Percentiles rank a stretch among this genome's conserved stretches.
Conservation (phyloP, 1,139 yeast species). For the Fermentozyma sake region DNA sequence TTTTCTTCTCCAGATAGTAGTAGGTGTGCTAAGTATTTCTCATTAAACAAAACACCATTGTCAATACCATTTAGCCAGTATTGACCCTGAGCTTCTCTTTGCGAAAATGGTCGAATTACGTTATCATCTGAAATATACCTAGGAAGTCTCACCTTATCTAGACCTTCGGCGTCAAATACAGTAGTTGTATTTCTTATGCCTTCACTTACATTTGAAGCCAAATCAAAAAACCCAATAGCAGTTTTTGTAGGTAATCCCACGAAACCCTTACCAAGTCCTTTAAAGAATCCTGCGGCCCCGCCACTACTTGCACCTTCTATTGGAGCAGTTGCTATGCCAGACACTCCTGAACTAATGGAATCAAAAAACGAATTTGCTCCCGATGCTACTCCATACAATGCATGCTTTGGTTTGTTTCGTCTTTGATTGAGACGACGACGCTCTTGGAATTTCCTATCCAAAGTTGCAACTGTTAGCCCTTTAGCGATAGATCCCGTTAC, state of each 20-base stretch:
- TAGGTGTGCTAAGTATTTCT: constrained; percentile 80
- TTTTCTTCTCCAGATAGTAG: constrained; percentile 76
- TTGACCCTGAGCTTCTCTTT: constrained; percentile 90
- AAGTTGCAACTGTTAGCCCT: constrained; percentile 86
- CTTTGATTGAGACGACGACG: constrained; percentile 69
- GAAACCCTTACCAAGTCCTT: constrained; percentile 91
- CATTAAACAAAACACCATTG: constrained; percentile 72
- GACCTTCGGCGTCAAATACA: constrained; percentile 75
- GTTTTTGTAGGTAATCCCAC: constrained; percentile 95
- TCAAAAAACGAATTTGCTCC: constrained; percentile 91
- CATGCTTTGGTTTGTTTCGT: constrained; percentile 80
- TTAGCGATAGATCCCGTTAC: constrained; percentile 93
- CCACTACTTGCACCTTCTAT: constrained; percentile 80
- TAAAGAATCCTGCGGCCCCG: constrained; percentile 89
- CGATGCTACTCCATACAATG: constrained; percentile 77
- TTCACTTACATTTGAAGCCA: constrained; percentile 90
- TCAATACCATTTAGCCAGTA: constrained; percentile 81
- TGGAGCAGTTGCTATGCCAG: constrained; percentile 90
- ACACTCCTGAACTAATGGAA: constrained; percentile 80
- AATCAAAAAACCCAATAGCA: constrained; percentile 89
- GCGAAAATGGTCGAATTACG: constrained; percentile 69
- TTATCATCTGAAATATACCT: constrained; percentile 68
- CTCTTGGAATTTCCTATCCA: constrained; percentile 83
- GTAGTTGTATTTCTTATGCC: constrained; percentile 93
- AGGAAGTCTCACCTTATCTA: constrained; percentile 80